Evolutionary conservation across 352 stramenopile species (phyloP), one percentile per base, ranked within the genome.

Genomic region (Pythium dissotocum): DNA sequence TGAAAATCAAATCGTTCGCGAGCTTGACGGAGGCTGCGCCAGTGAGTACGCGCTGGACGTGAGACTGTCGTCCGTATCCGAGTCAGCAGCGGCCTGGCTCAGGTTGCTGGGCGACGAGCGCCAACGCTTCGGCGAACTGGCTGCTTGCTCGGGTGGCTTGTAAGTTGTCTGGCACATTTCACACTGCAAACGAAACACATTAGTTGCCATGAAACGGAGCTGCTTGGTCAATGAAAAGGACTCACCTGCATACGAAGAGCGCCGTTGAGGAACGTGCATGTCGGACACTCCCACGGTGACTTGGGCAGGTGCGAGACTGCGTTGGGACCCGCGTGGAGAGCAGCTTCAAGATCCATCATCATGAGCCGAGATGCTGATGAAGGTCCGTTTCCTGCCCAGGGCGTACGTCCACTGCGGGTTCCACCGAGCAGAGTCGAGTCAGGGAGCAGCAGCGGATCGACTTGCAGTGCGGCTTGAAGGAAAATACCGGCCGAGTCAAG

Each of bases 401-500:
- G 81, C 6, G 75, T 81, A 42, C 77, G 75, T 40, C 71, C 68
- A 49, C 48, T 57, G 16, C 72, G 70, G 58, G 61, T 67, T 33
- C 63, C 58, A 32, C 71, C 71, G 26, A 63, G 65, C 8, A 62
- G 58, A 12, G 61, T 73, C 10, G 77, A 49, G 61, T 88, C 75
- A 2, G 76, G 74, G 38, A 75, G 62, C 42, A 77, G 70, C 21
- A 16, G 62, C n/a, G 76, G 68, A 54, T 95, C 82, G 5, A 95
- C 80, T 61, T 89, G 89, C 60, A 99, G 80, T 46, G 93, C 96
- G 8, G 79, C 96, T 70, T 98, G 91, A 13, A 99, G 75, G 70
- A 99, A 99, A 61, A 99, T 99, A 32, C 87, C 92, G 13, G 94
- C 94, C 8, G 89, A 98, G 76, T 99, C 95, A 58, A 98, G 88